Percentiles rank a stretch among this genome's conserved stretches.
These are phyloP conservation scores for Sisymbrium irio DNA, from an alignment of 345 rosid species.

Conservation along the genomic window DNA sequence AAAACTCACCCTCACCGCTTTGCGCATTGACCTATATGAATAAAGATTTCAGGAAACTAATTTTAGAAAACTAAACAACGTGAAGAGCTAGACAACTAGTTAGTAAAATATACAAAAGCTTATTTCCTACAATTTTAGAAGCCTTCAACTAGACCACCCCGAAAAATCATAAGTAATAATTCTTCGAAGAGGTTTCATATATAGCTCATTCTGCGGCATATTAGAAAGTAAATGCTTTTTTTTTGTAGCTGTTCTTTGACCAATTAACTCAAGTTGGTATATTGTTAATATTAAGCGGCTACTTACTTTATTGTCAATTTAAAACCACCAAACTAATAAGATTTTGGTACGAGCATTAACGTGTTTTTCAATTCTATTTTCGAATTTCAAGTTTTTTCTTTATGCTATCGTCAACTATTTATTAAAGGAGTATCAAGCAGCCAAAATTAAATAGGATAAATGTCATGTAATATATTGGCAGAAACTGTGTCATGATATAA, in stretches of 20 bases:
- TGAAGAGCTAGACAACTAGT: neutral
- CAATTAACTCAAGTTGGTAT: slow-evolving; percentile 28
- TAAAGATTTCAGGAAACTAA: neutral
- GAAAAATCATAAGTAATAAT: neutral
- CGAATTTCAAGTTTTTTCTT: no score
- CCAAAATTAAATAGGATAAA: no score
- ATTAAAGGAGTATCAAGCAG: no score
- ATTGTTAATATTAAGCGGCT: no score
- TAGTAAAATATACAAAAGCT: neutral
- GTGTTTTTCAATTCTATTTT: no score
- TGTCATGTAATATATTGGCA: no score
- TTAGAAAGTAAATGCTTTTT: neutral
- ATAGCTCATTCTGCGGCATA: slow-evolving; percentile 7
- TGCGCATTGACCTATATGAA: neutral
- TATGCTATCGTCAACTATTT: no score
- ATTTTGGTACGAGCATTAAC: no score
- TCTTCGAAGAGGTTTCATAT: neutral
- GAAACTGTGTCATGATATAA: no score
- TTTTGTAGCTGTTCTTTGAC: slow-evolving; percentile 7
- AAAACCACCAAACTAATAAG: no score
- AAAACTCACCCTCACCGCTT: slow-evolving; percentile 9
- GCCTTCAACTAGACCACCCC: neutral
- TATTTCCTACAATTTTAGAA: neutral
- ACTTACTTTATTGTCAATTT: no score
- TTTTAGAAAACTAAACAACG: neutral